Evolutionary conservation across 140 eudicot species (phyloP), one percentile per base, ranked within the genome.

Genomic region (Artemisia princeps): DNA sequence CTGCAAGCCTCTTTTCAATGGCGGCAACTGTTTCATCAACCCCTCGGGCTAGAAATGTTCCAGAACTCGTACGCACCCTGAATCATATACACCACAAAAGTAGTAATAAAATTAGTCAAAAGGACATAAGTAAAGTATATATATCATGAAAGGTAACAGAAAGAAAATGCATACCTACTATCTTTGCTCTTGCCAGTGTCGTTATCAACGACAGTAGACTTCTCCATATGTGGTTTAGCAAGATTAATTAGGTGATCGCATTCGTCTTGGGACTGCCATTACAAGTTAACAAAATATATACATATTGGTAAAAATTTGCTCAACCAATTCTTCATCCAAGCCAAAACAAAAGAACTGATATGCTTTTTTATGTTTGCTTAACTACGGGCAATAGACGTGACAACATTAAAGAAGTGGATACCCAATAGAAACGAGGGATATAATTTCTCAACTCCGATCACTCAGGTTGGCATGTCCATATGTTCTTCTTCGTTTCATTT

Each of bases 31-130:
- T 79, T 67, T 85, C 81, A 78, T 91, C 97, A 60, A 74, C 79
- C 53, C 96, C 97, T 78, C 97, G 72, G n/a, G 85, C 72, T 55
- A 91, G 83, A 78, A 91, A 91, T 59, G 95, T 87, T 54, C 97
- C 97, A 55, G 95, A 91, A 74, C 97, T 91, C 2, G 96, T 91
- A 54, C 97, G 91, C 28, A 91, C 97, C 86, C 95, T 90, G 77
- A 64, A 74, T 52, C 64, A 28, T 60, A 51, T 49, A 24, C 30
- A 19, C 44, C 11, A 33, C 62, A 40, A 57, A 60, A 67, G 2
- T 30, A 24, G 20, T 30, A 67, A 15, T 42, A 64, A 53, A 6
- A 60, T 7, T 14, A 54, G 77, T 2, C 12, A 62, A 63, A 71
- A 54, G 0, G 61, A 23, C 22, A 19, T 2, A 68, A 61, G 40